A percentile compares a stretch with the other conserved stretches of the same genome.
Conservation (phyloP, 1,284 basidiomycete genomes). For the Apiotrichum laibachii region DNA sequence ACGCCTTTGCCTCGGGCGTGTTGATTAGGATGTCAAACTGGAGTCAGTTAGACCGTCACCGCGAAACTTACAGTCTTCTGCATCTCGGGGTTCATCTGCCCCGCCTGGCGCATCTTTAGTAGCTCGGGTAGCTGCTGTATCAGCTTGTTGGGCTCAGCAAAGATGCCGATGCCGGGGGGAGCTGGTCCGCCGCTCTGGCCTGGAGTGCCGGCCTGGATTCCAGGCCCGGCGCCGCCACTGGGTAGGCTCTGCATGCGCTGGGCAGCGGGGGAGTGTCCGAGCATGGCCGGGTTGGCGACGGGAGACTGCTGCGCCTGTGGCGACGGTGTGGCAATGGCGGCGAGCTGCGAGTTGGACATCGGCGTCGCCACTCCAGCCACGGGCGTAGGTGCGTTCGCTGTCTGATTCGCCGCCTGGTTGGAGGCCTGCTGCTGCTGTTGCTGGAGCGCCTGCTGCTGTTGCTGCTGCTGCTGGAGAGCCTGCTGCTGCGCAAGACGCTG, state of each 20-base stretch:
- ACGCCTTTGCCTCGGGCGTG: constrained; percentile 21
- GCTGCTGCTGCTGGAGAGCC: constrained; percentile 12
- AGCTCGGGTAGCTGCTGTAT: constrained; percentile 21
- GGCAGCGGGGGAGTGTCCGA: constrained; percentile 19
- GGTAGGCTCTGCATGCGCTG: constrained; percentile 21
- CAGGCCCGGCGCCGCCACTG: constrained; percentile 18
- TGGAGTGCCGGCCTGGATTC: constrained; percentile 9
- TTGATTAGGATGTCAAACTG: constrained; percentile 22
- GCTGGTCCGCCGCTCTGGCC: background rate
- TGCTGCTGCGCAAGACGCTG: constrained; percentile 14
- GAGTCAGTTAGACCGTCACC: no score
- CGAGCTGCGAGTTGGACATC: constrained; percentile 8
- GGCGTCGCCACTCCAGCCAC: constrained; percentile 14
- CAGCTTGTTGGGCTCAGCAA: constrained; percentile 18
- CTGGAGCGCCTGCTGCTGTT: constrained; percentile 13
- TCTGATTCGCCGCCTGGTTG: background rate
- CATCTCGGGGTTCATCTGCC: constrained; percentile 20
- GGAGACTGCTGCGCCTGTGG: constrained; percentile 20
- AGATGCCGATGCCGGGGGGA: constrained; percentile 12
- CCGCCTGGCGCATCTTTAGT: constrained; percentile 19
- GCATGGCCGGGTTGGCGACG: constrained; percentile 13
- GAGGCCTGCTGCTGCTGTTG: constrained; percentile 4
- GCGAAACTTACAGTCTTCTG: constrained; percentile 16
- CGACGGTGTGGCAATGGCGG: constrained; percentile 18
- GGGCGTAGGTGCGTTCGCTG: background rate